Base-by-base conservation (phyloP, 2,329 filamentous ascomycete genomes). In the Tolypocladium paradoxum region DNA sequence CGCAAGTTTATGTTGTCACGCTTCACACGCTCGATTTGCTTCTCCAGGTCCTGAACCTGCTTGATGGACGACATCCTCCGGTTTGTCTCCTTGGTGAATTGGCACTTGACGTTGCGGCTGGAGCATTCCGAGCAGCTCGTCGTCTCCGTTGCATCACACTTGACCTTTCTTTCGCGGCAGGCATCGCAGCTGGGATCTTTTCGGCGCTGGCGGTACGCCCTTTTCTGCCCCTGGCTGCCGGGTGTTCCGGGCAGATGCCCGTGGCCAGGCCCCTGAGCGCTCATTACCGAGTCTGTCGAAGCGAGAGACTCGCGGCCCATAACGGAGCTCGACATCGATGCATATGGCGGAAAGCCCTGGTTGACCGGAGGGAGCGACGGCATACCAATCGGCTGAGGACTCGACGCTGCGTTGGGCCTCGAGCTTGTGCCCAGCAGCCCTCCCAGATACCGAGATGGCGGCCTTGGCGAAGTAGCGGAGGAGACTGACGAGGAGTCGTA, bases 71-170 rank as follows among this genome's bases (percentile, higher is more conserved):
- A 97, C 93, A 99, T 99, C 57, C 93, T 84, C 55, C 93, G 82
- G 68, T 99, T 99, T 14, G 93, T 99, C 71, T 99, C 93, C 72
- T 99, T 99, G 49, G 93, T 99, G 67, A 99, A 99, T 65, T 97
- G 92, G 66, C 93, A 99, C 69, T 95, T 95, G 59, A 97, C 92
- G 66, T 92, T 95, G 59, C 93, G 85, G 68, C 91, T 96, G 5
- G 90, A 93, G 72, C 93, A 99, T 71, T 99, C 93, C 2, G 93
- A 96, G 69, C 93, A 99, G 70, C 92, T 96, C 12, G 88, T 85
- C 20, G 89, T 96, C 67, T 97, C 93, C 18, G 93, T 97, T 34
- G 93, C 93, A 74, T 99, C 93, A 69, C 93, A 99, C 78, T 87
- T 87, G 65, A 87, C 84, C 70, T 87, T 87, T 58, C 84, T 75